These are phyloP conservation scores for Penicillium manginii DNA, from an alignment of 495 filamentous ascomycete genomes.

Conservation along the genomic window DNA sequence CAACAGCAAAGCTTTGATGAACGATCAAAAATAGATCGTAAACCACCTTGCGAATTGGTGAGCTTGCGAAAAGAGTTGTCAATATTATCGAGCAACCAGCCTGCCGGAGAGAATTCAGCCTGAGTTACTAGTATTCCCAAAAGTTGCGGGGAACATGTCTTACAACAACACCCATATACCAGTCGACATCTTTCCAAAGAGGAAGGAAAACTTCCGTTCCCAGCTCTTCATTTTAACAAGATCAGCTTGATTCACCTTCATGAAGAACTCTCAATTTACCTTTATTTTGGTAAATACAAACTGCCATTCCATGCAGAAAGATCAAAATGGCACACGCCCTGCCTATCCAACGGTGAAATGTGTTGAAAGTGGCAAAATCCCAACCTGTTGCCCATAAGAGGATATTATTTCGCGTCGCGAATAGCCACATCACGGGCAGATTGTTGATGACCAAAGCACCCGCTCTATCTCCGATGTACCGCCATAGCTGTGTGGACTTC, in stretches of 20 bases:
- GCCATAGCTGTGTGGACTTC: background rate
- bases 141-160: too few relatives aligned
- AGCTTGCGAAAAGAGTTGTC: background rate
- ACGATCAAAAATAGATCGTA: background rate
- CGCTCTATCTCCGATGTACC: background rate
- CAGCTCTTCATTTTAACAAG: background rate
- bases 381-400: background rate
- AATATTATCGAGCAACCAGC: background rate
- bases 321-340: background rate
- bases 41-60: background rate
- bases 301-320: background rate
- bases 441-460: background rate
- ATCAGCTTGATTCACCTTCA: background rate
- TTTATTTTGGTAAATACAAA: background rate
- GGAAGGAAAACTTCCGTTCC: background rate
- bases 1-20: background rate
- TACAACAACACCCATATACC: background rate
- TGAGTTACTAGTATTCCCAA: too few relatives aligned
- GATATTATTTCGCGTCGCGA: background rate
- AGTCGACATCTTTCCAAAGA: background rate
- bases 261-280: background rate
- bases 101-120: background rate
- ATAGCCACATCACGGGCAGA: background rate
- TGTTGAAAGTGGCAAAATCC: background rate
- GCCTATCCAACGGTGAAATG: background rate